Conservation (phyloP, 257 asterid species). For the Mitragyna speciosa region DNA sequence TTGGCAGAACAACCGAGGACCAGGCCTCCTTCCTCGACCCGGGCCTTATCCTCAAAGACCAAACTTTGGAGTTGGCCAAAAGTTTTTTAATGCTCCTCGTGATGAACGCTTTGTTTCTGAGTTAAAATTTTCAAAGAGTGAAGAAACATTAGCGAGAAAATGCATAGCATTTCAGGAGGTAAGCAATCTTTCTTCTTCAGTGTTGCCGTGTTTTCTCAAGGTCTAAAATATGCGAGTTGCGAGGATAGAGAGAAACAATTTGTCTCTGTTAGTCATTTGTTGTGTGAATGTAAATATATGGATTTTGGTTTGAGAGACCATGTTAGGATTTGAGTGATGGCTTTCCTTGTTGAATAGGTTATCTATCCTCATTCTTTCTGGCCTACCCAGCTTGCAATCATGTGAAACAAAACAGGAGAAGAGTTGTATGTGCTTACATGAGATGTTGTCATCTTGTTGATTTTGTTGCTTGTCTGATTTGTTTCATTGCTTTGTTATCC, state of each 20-base stretch:
- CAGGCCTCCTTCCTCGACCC: slow-evolving; percentile 82
- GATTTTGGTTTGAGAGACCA: background rate
- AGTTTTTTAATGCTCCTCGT: slow-evolving; percentile 56
- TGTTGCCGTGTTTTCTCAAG: slow-evolving; percentile 16
- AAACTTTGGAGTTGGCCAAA: slow-evolving; percentile 53
- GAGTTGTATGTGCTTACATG: background rate
- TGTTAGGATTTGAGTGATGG: background rate
- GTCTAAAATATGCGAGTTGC: slow-evolving; percentile 3
- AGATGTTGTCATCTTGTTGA: background rate
- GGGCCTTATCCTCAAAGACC: slow-evolving; percentile 73
- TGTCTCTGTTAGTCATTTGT: background rate
- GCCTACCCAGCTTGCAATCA: background rate
- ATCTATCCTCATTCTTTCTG: background rate
- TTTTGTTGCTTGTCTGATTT: slow-evolving; percentile 29
- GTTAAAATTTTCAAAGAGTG: slow-evolving; percentile 84
- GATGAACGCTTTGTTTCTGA: slow-evolving; percentile 93
- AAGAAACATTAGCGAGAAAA: slow-evolving; percentile 92
- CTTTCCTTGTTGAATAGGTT: background rate
- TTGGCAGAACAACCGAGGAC: slow-evolving; percentile 78
- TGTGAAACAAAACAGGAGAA: background rate
- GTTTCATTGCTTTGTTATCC: slow-evolving; percentile 27
- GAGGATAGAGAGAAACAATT: background rate
- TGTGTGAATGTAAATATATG: background rate
- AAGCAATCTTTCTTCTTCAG: slow-evolving; percentile 10
- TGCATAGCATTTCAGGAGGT: slow-evolving; percentile 83